Base-by-base conservation (phyloP, 2,329 filamentous ascomycete species). In the Whalleya microplaca region DNA sequence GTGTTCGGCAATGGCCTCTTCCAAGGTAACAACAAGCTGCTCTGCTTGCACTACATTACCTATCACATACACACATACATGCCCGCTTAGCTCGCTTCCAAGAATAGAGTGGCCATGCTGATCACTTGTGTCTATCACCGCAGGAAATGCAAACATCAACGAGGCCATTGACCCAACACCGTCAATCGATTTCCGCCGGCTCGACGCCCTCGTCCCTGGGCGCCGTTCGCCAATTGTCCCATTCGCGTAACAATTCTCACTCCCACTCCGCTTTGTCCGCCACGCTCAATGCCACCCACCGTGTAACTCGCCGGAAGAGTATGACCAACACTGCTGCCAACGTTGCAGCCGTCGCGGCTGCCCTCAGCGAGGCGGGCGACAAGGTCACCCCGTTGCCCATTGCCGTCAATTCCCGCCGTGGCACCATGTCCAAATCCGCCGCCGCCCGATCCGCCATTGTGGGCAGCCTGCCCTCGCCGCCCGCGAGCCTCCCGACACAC, bases 221-320 rank as follows among this genome's bases (percentile, higher is more conserved):
- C 48, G 79, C 77, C 50, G 73, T 72, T 64, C 87, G 87, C 65
- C 82, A 86, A 71, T 54, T 69, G 27, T 78, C 84, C 63, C 85
- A 90, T 76, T 84, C 86, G 61, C 88, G 92, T 70, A 87, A 84
- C 64, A 87, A 90, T 75, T 86, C 86, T 66, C 91, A 92, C 78
- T 91, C 91, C 48, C 89, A 95, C 75, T 94, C 91, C 56, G 81
- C 92, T 66, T 89, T 93, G 53, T 84, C 89, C 57, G 86, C 86
- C 66, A 86, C 89, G 56, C 84, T 93, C 70, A 94, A 93, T 78
- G 78, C 87, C 66, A 88, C 86, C 73, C 90, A 96, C 75, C 90
- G 95, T 66, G 86, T 98, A 65, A 92, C 91, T 67, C 91, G 94
- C 69, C 87, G 95, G 68, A 98, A 98, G 84, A 97, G 93, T 76